Percentiles rank a stretch among this genome's conserved stretches.
phyloP scores from a whole-genome alignment of 2,329 filamentous ascomycete genomes.

The Parafenestella ontariensis region DNA sequence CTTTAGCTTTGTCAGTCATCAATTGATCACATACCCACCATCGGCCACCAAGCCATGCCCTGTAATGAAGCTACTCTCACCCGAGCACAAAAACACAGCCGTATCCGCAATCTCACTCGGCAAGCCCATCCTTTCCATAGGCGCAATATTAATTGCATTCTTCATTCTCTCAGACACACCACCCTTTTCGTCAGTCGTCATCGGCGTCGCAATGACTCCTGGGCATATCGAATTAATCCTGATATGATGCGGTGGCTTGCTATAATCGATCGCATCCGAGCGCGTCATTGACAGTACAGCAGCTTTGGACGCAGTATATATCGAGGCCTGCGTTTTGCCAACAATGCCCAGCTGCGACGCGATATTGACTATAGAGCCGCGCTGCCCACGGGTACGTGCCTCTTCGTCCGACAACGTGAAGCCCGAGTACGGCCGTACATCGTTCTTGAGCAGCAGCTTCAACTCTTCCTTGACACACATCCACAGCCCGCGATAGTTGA shows the following conservation, averaged over 20 bases:
- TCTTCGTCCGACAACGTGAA: conserved; percentile 9
- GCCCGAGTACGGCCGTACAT: conserved; percentile 51
- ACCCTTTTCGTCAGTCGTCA: conserved; percentile 17
- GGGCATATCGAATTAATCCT: conserved; percentile 66
- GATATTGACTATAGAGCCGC: conserved; percentile 56
- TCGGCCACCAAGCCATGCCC: conserved; percentile 56
- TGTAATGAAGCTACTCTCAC: conserved; percentile 60
- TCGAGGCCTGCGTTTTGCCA: conserved; percentile 46
- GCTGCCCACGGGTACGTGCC: conserved; percentile 1
- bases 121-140: conserved; percentile 54
- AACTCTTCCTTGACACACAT: conserved; percentile 61
- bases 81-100: conserved; percentile 58
- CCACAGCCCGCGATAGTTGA: conserved; percentile 65
- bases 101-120: conserved; percentile 61
- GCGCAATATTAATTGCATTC: conserved; percentile 51
- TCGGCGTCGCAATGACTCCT: conserved; percentile 52
- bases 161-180: conserved; percentile 31
- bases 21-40: conserved; percentile 38
- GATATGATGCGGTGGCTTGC: conserved; percentile 47
- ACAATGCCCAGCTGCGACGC: conserved; percentile 54
- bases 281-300: conserved; percentile 64
- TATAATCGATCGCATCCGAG: conserved; percentile 63
- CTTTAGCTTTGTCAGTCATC: not conserved
- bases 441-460: conserved; percentile 57
- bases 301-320: conserved; percentile 64